Evolutionary conservation across 1,139 yeast genomes (phyloP).

Genomic region (Entelexis sorbosivorans): DNA sequence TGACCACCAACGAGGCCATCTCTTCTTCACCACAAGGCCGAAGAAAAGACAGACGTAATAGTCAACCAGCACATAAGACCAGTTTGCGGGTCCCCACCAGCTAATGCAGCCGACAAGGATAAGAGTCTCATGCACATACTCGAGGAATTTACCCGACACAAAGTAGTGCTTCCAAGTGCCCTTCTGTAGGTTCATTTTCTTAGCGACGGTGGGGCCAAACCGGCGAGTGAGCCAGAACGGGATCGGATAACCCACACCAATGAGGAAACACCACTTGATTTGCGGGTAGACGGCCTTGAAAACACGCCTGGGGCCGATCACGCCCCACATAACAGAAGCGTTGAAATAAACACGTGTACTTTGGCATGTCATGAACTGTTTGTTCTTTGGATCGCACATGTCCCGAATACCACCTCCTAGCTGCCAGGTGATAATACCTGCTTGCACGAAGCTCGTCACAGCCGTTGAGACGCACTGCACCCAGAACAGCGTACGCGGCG

Average conservation of each 20-base stretch:
- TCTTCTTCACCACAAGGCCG: conserved; percentile 43
- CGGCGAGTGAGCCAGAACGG: conserved; percentile 31
- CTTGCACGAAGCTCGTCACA: conserved; percentile 34
- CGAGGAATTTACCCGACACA: conserved; percentile 1
- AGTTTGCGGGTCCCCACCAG: conserved; percentile 38
- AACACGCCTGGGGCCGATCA: conserved; percentile 50
- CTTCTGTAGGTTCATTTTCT: not conserved
- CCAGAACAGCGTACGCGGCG: conserved; percentile 54
- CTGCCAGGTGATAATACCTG: conserved; percentile 47
- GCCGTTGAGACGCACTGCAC: conserved; percentile 41
- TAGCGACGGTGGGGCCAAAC: conserved; percentile 6
- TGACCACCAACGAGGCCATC: conserved; percentile 40
- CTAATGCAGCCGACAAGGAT: conserved; percentile 36
- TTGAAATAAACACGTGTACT: conserved; percentile 28
- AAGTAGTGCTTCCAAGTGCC: not conserved
- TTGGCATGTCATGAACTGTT: conserved; percentile 37
- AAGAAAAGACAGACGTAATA: conserved; percentile 41
- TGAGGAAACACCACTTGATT: conserved; percentile 42
- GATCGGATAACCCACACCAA: conserved; percentile 41
- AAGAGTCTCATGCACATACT: conserved; percentile 41
- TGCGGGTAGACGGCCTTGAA: conserved; percentile 41
- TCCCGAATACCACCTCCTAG: conserved; percentile 35
- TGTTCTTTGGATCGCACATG: conserved; percentile 39
- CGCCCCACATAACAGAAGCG: conserved; percentile 35
- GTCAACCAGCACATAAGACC: conserved; percentile 42